Evolutionary conservation across 768 basidiomycete genomes (phyloP).

Genomic region (Kockovaella imperatae): DNA sequence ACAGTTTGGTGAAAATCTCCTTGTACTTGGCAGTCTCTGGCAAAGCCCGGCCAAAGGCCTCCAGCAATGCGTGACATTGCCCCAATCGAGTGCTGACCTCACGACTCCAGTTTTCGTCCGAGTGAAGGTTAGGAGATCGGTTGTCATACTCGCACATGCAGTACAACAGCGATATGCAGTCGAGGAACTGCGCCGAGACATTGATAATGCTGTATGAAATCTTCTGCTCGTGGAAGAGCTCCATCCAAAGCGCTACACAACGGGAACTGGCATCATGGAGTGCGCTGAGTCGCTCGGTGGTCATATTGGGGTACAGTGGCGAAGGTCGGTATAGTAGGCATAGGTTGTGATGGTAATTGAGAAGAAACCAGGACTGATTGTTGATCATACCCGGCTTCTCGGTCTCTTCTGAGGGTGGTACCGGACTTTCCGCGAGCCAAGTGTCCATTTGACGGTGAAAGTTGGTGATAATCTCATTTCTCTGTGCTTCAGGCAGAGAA

Average conservation of each 20-base stretch:
- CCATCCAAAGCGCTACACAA: conserved; percentile 19
- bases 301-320: conserved; percentile 16
- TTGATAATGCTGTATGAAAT: conserved; percentile 26
- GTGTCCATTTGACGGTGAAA: conserved; percentile 13
- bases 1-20: conserved; percentile 12
- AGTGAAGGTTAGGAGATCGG: conserved; percentile 1
- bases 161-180: conserved; percentile 23
- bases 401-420: conserved; percentile 2
- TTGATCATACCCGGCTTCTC: conserved; percentile 14
- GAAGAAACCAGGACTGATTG: conserved; percentile 17
- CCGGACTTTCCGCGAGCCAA: conserved; percentile 19
- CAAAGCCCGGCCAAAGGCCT: conserved; percentile 14
- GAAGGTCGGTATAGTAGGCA: conserved; percentile 24
- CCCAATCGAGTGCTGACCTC: conserved; percentile 6
- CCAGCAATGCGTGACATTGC: conserved; percentile 13
- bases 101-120: conserved; percentile 6
- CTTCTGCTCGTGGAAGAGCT: conserved; percentile 14
- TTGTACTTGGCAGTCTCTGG: conserved; percentile 16
- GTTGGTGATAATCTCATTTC: conserved; percentile 7
- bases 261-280: conserved; percentile 12
- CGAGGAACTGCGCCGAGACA: conserved; percentile 14
- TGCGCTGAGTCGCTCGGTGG: conserved; percentile 5
- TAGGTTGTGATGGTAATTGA: conserved; percentile 19
- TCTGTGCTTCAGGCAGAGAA: conserved; percentile 7
- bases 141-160: conserved; percentile 23